These are phyloP conservation scores for Lepidopterella palustris DNA, from an alignment of 495 filamentous ascomycete species.

Conservation along the genomic window DNA sequence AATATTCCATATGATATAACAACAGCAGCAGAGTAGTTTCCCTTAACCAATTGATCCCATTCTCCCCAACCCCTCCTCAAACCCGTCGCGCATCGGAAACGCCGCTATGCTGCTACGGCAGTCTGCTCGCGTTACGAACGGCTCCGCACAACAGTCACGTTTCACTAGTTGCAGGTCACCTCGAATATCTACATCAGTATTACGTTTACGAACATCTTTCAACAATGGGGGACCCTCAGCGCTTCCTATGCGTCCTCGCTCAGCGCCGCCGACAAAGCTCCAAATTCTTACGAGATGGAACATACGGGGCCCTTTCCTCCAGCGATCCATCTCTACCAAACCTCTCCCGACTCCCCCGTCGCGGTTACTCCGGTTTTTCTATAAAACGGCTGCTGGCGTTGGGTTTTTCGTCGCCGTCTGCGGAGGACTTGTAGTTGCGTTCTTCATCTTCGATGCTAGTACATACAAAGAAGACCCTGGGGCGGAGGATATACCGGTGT, in stretches of 20 bases:
- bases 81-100: not conserved
- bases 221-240: slow-evolving; percentile 17
- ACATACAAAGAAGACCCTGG: slow-evolving; percentile 67
- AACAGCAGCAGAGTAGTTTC: not conserved
- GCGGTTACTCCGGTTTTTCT: slow-evolving; percentile 38
- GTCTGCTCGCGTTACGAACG: slow-evolving; percentile 12
- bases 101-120: slow-evolving; percentile 18
- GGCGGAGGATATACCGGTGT: slow-evolving; percentile 69
- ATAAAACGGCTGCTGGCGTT: slow-evolving; percentile 48
- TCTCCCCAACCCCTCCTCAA: not conserved
- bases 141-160: slow-evolving; percentile 4
- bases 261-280: slow-evolving; percentile 3
- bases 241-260: slow-evolving; percentile 12
- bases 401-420: slow-evolving; percentile 54
- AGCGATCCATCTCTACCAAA: slow-evolving; percentile 19
- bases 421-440: slow-evolving; percentile 57
- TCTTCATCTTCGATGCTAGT: slow-evolving; percentile 91
- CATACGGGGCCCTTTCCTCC: not conserved
- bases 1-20: not conserved
- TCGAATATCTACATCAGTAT: not conserved
- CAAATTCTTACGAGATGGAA: not conserved
- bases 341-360: slow-evolving; percentile 20
- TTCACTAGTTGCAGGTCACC: not conserved
- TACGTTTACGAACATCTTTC: slow-evolving; percentile 9
- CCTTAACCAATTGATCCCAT: slow-evolving; percentile 13